Base-by-base conservation (phyloP, 1,284 basidiomycete genomes). In the Cryptococcus hybrid region DNA sequence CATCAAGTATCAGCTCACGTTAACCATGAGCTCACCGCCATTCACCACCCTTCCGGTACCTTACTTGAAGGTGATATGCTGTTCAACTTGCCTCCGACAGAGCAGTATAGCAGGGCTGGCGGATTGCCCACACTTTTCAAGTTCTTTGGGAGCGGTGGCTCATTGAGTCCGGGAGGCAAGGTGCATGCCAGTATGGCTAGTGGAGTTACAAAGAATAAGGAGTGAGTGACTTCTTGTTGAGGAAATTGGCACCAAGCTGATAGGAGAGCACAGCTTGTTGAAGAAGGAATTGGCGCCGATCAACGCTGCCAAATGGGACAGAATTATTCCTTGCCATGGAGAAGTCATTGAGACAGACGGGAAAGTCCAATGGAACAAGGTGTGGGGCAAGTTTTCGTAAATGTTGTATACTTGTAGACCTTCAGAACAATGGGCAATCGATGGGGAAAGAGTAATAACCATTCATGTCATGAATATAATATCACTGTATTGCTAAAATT, bases 251-350 rank as follows among this genome's bases (percentile, higher is more conserved):
- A 11, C 12, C 39, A 42, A 15, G 11, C 54, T 37, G 15, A 49
- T 39, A 4, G 6, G 34, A 4, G 38, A 0, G 35, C 42, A 35
- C 50, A 75, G 73, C 1, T 51, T 68, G 34, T 50, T 70, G 3
- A 64, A 67, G 53, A 62, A 60, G 45, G 67, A 77, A 54, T 48
- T 77, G 7, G 51, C 58, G 39, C 70, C 75, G 6, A 72, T 77
- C 62, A 54, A 61, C 18, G 61, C 64, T 3, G 71, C 69, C n/a
- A 87, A 94, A 66, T 94, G 92, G 73, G 84, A 89, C 36, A 82
- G 89, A 47, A 88, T 98, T 69, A 92, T 97, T 58, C 90, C 91
- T 48, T 95, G 92, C 69, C 94, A 97, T 75, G 94, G 74, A 13
- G 89, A 92, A 64, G 88, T 92, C 15, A 88, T 94, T 57, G 90